Evolutionary conservation across 305 asterid genomes (phyloP).

Genomic region (Ruellia speciosa): DNA sequence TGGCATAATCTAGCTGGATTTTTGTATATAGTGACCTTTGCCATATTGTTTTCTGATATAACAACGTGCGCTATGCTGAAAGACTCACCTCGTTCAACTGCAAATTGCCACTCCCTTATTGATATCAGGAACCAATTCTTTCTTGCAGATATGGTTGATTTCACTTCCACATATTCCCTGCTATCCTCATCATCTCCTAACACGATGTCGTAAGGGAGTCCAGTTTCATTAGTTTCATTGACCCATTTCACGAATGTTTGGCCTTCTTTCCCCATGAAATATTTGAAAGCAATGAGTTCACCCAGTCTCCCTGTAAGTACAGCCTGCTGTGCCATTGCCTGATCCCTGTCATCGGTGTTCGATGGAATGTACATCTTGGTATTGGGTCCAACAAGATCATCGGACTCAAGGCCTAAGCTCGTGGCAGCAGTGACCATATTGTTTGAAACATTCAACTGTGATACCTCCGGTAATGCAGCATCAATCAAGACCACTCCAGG

Average conservation of each 20-base stretch:
- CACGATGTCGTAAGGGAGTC: conserved; percentile 79
- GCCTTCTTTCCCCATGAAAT: conserved; percentile 37
- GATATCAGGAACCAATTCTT: conserved; percentile 71
- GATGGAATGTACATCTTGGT: conserved; percentile 19
- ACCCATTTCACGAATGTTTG: conserved; percentile 58
- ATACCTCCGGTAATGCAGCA: conserved; percentile 24
- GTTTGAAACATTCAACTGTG: conserved; percentile 20
- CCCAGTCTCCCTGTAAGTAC: conserved; percentile 70
- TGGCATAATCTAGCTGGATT: conserved; percentile 69
- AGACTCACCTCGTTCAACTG: conserved; percentile 70
- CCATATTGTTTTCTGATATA: conserved; percentile 43
- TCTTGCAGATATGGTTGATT: conserved; percentile 56
- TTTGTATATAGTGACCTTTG: conserved; percentile 58
- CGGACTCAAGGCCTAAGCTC: conserved; percentile 25
- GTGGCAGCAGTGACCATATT: conserved; percentile 21
- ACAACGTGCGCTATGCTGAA: conserved; percentile 75
- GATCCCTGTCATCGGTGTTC: conserved; percentile 31
- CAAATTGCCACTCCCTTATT: conserved; percentile 80
- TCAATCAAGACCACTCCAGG: conserved; percentile 21
- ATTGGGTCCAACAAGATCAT: conserved; percentile 27
- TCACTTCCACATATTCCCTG: conserved; percentile 71
- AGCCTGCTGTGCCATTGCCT: conserved; percentile 45
- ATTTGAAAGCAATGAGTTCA: conserved; percentile 65
- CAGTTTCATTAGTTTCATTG: conserved; percentile 68
- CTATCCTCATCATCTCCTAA: conserved; percentile 36